These are phyloP conservation scores for Lunasporangiospora selenospora DNA, from an alignment of 192 early-diverging fungal species.

Conservation along the genomic window DNA sequence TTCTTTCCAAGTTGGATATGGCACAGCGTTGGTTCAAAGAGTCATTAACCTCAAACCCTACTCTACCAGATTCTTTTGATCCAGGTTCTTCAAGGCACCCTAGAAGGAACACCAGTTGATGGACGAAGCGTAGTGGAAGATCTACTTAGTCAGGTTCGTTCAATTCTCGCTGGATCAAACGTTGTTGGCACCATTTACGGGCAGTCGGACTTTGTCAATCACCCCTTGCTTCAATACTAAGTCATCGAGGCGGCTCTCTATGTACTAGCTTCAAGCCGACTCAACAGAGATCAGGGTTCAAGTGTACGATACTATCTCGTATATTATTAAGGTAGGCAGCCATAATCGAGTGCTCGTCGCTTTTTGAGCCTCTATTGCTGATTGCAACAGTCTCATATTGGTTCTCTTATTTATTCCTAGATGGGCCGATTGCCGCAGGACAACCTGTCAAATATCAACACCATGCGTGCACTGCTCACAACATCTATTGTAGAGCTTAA, in stretches of 20 bases:
- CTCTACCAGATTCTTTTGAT: conserved; percentile 39
- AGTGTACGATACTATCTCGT: conserved; percentile 39
- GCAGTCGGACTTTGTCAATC: neutral
- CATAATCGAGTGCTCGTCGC: neutral
- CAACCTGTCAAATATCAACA: conserved; percentile 28
- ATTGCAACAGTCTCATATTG: no score
- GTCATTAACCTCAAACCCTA: no score
- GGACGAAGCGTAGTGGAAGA: conserved; percentile 34
- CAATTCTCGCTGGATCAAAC: no score
- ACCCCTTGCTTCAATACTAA: neutral
- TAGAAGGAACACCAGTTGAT: conserved; percentile 20
- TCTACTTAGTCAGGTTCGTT: conserved; percentile 41
- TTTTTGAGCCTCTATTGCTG: no score
- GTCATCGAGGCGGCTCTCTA: neutral
- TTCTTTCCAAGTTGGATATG: no score
- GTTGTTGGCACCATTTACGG: neutral
- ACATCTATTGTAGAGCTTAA: conserved; percentile 47
- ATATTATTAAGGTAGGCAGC: conserved; percentile 29
- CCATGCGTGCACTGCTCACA: conserved; percentile 37
- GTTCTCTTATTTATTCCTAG: neutral
- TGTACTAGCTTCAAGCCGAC: conserved; percentile 37
- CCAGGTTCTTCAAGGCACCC: conserved; percentile 22
- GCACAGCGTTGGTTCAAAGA: no score
- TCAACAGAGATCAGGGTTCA: conserved; percentile 47
- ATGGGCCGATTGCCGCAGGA: conserved; percentile 17